Evolutionary conservation across 2,329 filamentous ascomycete species (phyloP), one percentile per base, ranked within the genome.

Genomic region (Cercospora sp.): DNA sequence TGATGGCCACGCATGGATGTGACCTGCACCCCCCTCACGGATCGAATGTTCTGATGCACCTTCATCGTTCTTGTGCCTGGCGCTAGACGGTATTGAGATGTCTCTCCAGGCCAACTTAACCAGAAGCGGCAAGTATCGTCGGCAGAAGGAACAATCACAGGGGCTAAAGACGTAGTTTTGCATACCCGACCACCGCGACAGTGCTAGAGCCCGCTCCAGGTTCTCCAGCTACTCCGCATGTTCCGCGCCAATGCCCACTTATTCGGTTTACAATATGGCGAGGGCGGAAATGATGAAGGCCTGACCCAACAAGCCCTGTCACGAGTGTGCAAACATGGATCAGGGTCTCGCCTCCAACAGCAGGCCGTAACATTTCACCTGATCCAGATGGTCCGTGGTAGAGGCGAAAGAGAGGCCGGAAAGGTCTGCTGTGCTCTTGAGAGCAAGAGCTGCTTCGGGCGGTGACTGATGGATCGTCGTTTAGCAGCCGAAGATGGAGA

Each of bases 11-110:
- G 28, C 26, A 28, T 58, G 53, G 30, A 26, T 58, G 20, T 28
- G 12, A 58, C 26, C 53, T 33, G 30, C 26, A 30, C 16, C 16
- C 61, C 45, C 62, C 62, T 53, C 48, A 42, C 62, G 48, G 48
- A 64, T 53, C 62, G 48, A 64, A 64, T 36, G 31, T 64, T 64
- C 18, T 28, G 31, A 26, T 28, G 23, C 60, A 18, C 45, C 26
- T 30, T 23, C 16, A 59, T 48, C 55, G 28, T 30, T 48, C 13
- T 33, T 23, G 48, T 57, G 48, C 48, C 62, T 64, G 48, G 51
- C 30, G 62, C 62, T 58, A 64, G 16, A 45, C 45, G 13, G 16
- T 3, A 53, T 63, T n/a, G 13, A 61, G 59, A 30, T n/a, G 13
- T 33, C 53, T 30, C 53, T 58, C 53, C 53, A 58, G 53, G 26